Evolutionary conservation across 176 grass and related monocot genomes (phyloP), one percentile per base, ranked within the genome.

Genomic region (Otatea glauca): DNA sequence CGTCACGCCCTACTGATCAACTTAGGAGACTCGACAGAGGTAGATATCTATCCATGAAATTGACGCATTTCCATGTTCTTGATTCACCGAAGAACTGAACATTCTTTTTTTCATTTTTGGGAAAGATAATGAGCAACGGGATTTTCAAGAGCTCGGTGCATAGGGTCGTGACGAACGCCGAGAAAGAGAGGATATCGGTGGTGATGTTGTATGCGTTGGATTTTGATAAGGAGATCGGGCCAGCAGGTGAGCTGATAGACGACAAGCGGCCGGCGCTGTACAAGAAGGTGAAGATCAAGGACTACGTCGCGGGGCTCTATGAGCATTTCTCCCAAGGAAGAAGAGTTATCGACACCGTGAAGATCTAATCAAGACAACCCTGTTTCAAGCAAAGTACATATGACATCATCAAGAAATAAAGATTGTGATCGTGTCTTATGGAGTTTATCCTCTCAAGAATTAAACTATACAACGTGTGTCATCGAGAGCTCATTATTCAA

Each of bases 101-200:
- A 42, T 42, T 42, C 7, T 8, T 42, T 8, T 42, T 42, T 42
- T 42, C 41, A 8, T 42, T 42, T 42, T 42, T 42, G 41, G 41
- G 41, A 42, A 18, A 97, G 94, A 85, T 97, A 35, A 81, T 97
- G 74, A 93, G 37, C 50, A 97, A 97, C 21, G 89, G 66, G 21
- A 81, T 23, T 11, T 83, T 88, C 75, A 81, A 20, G 35, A 78
- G 70, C 21, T 84, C 89, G 0, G 9, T 90, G 70, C 94, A 97
- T 27, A 81, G 91, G 32, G 94, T 77, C 0, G 50, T 82, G 74
- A 88, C 87, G 0, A 97, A 92, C 20, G 5, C 50, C 0, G n/a
- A 75, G 53, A 83, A 66, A 12, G 86, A 90, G 29, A 80, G 91
- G 71, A 37, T 86, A 1, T 93, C 94, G 3, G 2, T 92, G 15